A percentile compares a stretch with the other conserved stretches of the same genome.
phyloP scores from a whole-genome alignment of 2,329 filamentous ascomycete genomes.

The Phyllosticta citrichinensis region DNA sequence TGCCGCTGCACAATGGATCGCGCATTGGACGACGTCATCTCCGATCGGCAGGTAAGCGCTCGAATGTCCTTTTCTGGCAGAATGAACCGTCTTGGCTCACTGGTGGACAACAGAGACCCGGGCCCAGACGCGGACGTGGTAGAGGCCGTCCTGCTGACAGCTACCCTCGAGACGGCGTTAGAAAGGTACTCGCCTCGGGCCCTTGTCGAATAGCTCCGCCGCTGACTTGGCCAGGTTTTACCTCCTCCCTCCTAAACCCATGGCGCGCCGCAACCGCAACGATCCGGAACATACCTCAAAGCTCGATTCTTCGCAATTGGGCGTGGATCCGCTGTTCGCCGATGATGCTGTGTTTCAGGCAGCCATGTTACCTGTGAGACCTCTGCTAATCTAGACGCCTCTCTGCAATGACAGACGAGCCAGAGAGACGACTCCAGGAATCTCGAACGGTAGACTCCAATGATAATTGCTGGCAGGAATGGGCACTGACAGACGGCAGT shows the following conservation, averaged over 20 bases:
- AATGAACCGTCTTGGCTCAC: slow-evolving; percentile 6
- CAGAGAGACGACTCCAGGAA: slow-evolving; percentile 49
- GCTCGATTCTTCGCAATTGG: slow-evolving; percentile 7
- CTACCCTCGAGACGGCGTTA: slow-evolving; percentile 72
- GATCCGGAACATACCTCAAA: slow-evolving; percentile 10
- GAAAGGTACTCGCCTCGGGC: slow-evolving; percentile 56
- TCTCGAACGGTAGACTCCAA: slow-evolving; percentile 53
- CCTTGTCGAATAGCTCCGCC: neutral
- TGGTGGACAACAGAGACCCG: slow-evolving; percentile 14
- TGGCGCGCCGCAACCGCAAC: slow-evolving; percentile 6
- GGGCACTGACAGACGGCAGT: slow-evolving; percentile 34
- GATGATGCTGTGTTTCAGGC: slow-evolving; percentile 23
- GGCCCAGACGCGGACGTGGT: slow-evolving; percentile 21
- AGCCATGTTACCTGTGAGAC: slow-evolving; percentile 14
- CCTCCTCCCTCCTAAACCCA: slow-evolving; percentile 27
- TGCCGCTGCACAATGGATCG: slow-evolving; percentile 43
- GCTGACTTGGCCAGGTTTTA: slow-evolving; percentile 10
- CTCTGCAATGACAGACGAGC: slow-evolving; percentile 22
- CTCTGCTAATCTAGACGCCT: slow-evolving; percentile 27
- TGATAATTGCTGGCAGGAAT: slow-evolving; percentile 5
- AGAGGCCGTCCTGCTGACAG: slow-evolving; percentile 37
- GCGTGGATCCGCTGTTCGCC: slow-evolving; percentile 14
- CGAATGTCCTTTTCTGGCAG: neutral
- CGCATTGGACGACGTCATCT: slow-evolving; percentile 54
- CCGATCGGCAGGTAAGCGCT: slow-evolving; percentile 44